Base-by-base conservation (phyloP, 2,329 filamentous ascomycete genomes). In the Aspergillus quadrilineatus region DNA sequence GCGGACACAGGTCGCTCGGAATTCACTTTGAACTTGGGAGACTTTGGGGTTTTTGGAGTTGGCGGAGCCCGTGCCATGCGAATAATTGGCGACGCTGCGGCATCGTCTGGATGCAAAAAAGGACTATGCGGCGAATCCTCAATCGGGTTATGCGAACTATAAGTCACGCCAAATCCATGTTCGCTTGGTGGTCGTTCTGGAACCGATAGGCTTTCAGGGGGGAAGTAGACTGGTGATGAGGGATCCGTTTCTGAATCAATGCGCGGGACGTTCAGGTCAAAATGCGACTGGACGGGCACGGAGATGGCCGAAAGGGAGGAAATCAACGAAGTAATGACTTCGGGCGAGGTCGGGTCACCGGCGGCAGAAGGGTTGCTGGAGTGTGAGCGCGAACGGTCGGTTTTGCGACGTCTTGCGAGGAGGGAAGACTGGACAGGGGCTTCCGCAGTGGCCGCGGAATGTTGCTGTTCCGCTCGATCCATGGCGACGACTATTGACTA, bases 61-160 rank as follows among this genome's bases (percentile, higher is more conserved):
- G 89, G 90, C 0, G 89, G 89, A 6, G 87, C 88, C 71, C 92
- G 92, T 32, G 90, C 85, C 32, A 92, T 96, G 61, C 88, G 87
- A 65, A 95, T 83, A 53, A 93, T 83, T 15, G 92, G 91, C 10
- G 90, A 76, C 59, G 80, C 77, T 32, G 82, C 83, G 42, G 82
- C 82, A 74, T 85, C 81, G 69, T 85, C 81, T 36, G 79, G 75
- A 61, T 80, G 77, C 53, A 80, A 61, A 62, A 78, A 76, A 48
- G 77, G 74, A 36, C 80, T 77, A 48, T 82, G 77, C 44, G 77
- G 68, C 10, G 80, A 67, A 15, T 83, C 79, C 51, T 80, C 79
- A 4, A 81, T 77, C 46, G 81, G 76, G 49, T 81, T 77, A 71
- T 84, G 88, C 57, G 85, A 81, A 57, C 87, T 85, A 80, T 90